These are phyloP conservation scores for Phyllosticta citrichinensis DNA, from an alignment of 2,329 filamentous ascomycete species.

Conservation along the genomic window DNA sequence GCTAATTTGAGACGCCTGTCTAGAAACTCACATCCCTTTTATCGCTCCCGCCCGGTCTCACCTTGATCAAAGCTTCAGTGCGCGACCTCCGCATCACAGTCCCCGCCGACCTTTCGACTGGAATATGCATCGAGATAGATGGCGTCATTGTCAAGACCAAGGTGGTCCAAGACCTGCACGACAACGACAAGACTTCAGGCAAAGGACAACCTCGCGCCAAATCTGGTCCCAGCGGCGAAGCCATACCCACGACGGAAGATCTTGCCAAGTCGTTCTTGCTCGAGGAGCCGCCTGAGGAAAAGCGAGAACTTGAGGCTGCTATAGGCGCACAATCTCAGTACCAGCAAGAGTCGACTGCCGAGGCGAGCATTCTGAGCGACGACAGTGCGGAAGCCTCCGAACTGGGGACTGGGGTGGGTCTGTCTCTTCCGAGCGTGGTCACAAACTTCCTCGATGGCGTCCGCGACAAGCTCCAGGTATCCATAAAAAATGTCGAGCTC, in stretches of 20 bases:
- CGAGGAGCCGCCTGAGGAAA: conserved; percentile 56
- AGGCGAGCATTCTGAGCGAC: conserved; percentile 42
- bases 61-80: conserved; percentile 64
- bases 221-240: conserved; percentile 17
- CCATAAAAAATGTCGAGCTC: conserved; percentile 54
- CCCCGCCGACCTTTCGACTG: conserved; percentile 77
- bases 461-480: conserved; percentile 58
- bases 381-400: conserved; percentile 16
- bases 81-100: conserved; percentile 69
- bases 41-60: conserved; percentile 56
- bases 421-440: conserved; percentile 61
- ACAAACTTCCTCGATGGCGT: conserved; percentile 65
- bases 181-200: neutral
- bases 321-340: conserved; percentile 54
- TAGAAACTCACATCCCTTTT: conserved; percentile 72
- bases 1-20: conserved; percentile 13
- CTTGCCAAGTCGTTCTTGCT: conserved; percentile 71
- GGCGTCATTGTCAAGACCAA: conserved; percentile 59
- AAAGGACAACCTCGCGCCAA: neutral
- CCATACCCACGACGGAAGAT: conserved; percentile 59
- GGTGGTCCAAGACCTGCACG: neutral
- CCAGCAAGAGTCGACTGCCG: conserved; percentile 45
- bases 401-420: conserved; percentile 22
- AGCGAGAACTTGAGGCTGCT: conserved; percentile 57
- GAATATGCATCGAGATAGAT: conserved; percentile 72